Conservation (phyloP, 2,329 filamentous ascomycete genomes). For the Cladophialophora chaetospira region DNA sequence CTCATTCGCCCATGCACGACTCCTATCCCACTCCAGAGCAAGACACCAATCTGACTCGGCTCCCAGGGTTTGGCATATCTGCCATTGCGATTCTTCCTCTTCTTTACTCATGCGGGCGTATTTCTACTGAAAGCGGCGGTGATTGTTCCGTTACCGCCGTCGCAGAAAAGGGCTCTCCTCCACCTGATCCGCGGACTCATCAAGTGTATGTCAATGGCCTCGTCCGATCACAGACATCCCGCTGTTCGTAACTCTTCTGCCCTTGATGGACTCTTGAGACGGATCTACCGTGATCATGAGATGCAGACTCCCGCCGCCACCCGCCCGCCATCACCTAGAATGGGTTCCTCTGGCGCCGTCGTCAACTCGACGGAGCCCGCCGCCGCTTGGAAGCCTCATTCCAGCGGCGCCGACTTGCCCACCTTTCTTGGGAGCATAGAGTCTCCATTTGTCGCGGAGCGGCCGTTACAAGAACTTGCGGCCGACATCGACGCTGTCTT, state of each 20-base stretch:
- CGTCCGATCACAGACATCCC: conserved; percentile 17
- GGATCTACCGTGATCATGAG: conserved; percentile 15
- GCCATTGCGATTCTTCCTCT: conserved; percentile 18
- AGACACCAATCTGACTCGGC: not conserved
- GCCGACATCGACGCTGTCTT: conserved; percentile 19
- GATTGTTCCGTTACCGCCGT: conserved; percentile 18
- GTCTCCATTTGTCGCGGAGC: conserved; percentile 20
- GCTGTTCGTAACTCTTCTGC: conserved; percentile 17
- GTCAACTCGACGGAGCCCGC: conserved; percentile 1
- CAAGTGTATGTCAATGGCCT: conserved; percentile 19
- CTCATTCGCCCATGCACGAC: no score
- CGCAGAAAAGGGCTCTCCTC: conserved; percentile 21
- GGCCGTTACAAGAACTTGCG: conserved; percentile 16
- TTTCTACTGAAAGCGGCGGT: conserved; percentile 16
- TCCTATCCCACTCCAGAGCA: not conserved
- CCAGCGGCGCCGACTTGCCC: not conserved
- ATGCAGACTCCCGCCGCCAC: conserved; percentile 14
- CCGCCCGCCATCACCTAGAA: conserved; percentile 12
- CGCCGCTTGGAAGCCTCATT: not conserved
- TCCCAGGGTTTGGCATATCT: conserved; percentile 15
- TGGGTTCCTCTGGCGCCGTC: not conserved
- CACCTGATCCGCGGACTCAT: conserved; percentile 17
- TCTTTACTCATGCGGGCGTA: conserved; percentile 18
- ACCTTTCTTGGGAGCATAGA: conserved; percentile 14
- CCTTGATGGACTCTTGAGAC: conserved; percentile 17